A percentile compares a stretch with the other conserved stretches of the same genome.
Evolutionary conservation across 164 flowering plant genomes (phyloP).

Genomic region (Echeveria elegans): DNA sequence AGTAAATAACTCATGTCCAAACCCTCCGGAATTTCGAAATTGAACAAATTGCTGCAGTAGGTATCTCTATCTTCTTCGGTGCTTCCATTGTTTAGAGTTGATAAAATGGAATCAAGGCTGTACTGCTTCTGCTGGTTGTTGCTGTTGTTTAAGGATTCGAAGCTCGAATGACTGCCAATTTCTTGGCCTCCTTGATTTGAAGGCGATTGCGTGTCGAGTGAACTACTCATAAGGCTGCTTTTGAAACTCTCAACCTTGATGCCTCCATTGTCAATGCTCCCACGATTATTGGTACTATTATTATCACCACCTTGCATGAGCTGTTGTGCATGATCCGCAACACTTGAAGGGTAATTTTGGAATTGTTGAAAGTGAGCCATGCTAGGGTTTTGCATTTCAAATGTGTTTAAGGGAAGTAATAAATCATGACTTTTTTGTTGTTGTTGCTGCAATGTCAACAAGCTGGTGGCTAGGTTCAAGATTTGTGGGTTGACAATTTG

Average conservation of each 20-base stretch:
- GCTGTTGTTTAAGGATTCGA: not conserved
- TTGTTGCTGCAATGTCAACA: conserved; percentile 22
- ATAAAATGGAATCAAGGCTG: conserved; percentile 5
- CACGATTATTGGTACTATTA: not conserved
- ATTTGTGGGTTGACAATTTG: conserved; percentile 49
- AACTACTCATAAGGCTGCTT: not conserved
- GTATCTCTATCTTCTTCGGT: not conserved
- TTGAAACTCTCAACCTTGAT: not conserved
- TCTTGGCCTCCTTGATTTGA: not conserved
- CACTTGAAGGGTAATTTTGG: not conserved
- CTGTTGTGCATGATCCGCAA: conserved; percentile 1
- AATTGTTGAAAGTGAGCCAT: conserved; percentile 1
- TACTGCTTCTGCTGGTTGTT: conserved; percentile 5
- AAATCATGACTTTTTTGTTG: not conserved
- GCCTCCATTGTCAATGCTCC: not conserved
- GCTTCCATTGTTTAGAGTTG: not conserved
- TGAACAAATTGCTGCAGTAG: conserved; percentile 2
- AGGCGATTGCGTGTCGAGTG: not conserved
- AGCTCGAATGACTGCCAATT: not conserved
- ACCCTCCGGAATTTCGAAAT: conserved; percentile 3
- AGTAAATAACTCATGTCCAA: conserved; percentile 7
- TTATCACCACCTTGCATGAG: conserved; percentile 1
- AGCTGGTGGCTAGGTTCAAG: conserved; percentile 42
- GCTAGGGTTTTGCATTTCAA: not conserved
- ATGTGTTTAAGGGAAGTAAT: not conserved